These are phyloP conservation scores for Amaranthus palmeri DNA, from an alignment of 148 eudicot genomes.

Conservation along the genomic window DNA sequence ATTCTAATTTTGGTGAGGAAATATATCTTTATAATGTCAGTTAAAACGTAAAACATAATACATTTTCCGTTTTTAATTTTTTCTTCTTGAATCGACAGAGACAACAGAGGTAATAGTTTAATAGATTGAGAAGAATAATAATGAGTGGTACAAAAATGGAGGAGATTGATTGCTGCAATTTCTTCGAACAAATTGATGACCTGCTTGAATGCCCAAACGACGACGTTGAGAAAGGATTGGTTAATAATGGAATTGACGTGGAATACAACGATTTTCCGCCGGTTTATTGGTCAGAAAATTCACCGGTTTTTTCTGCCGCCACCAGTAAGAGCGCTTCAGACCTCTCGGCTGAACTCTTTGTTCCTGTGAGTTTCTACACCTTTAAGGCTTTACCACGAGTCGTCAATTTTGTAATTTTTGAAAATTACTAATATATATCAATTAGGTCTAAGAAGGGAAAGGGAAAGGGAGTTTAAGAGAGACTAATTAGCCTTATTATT, in stretches of 20 bases:
- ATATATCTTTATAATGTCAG: no score
- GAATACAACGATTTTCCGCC: constrained; percentile 21
- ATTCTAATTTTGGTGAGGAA: no score
- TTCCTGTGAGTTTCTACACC: constrained; percentile 72
- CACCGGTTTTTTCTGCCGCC: constrained; percentile 36
- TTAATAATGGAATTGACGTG: not conserved
- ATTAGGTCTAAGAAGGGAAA: no score
- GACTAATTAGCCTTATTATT: no score
- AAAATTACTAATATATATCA: no score
- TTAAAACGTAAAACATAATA: no score
- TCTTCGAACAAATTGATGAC: constrained; percentile 64
- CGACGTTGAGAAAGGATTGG: constrained; percentile 26
- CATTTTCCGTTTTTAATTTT: no score
- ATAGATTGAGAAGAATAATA: constrained; percentile 8
- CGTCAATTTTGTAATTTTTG: no score
- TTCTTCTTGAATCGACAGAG: no score
- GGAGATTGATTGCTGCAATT: constrained; percentile 50
- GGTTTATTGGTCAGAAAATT: constrained; percentile 41
- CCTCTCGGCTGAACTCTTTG: constrained; percentile 65
- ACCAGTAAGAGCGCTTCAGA: constrained; percentile 38
- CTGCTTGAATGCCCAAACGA: constrained; percentile 59
- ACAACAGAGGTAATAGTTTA: not conserved
- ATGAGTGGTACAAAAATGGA: constrained; percentile 30
- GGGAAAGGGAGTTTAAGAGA: no score
- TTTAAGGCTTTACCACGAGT: not conserved